Percentiles rank a stretch among this genome's conserved stretches.
Evolutionary conservation across 2,329 filamentous ascomycete genomes (phyloP).

Genomic region (Rutstroemia sp.): DNA sequence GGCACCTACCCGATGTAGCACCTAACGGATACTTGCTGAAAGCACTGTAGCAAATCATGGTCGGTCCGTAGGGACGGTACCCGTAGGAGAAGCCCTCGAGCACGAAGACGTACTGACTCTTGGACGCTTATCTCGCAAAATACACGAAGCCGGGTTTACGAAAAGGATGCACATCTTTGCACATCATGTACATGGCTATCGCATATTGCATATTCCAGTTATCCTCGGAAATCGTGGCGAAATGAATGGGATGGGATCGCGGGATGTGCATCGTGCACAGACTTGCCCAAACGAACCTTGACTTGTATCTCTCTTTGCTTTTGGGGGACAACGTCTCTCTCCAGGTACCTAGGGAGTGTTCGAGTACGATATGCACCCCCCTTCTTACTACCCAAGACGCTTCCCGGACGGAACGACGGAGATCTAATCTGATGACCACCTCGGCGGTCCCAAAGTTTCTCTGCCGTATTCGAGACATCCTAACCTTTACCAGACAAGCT

Average conservation of each 20-base stretch:
- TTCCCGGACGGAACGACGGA: neutral
- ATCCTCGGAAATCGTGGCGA: constrained; percentile 5
- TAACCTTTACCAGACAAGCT: neutral
- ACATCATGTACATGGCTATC: neutral
- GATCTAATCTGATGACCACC: constrained; percentile 5
- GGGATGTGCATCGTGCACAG: constrained; percentile 5
- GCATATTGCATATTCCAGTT: neutral
- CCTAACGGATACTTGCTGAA: constrained; percentile 4
- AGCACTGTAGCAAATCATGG: neutral
- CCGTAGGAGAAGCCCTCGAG: neutral
- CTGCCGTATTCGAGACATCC: neutral
- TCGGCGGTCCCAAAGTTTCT: too few species aligned
- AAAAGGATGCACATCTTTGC: constrained; percentile 1
- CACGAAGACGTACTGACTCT: neutral
- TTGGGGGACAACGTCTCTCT: neutral
- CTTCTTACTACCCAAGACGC: too few species aligned
- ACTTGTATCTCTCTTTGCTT: neutral
- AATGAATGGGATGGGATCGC: neutral
- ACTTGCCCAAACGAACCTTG: neutral
- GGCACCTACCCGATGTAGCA: constrained; percentile 7
- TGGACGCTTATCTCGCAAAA: neutral
- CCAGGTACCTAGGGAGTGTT: neutral
- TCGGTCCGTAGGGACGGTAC: constrained; percentile 11
- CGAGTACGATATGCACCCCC: neutral
- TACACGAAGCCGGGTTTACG: neutral